Percentiles rank a stretch among this genome's conserved stretches.
Evolutionary conservation across 139 green algal genomes (phyloP).

Genomic region (Nannochloris sp.): DNA sequence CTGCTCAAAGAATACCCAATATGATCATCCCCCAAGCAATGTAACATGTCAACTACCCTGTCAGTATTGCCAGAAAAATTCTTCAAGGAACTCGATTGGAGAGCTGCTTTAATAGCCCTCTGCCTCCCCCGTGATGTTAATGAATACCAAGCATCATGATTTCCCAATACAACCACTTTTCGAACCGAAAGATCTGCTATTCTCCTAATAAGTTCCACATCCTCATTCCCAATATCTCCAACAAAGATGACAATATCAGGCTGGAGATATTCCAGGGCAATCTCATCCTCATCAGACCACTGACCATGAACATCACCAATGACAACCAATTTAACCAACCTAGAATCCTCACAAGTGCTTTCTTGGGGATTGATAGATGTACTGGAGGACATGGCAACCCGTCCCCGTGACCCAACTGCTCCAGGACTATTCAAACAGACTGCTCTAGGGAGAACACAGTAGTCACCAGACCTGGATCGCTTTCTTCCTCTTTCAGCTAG

Average conservation of each 20-base stretch:
- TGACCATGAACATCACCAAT: slow-evolving; percentile 61
- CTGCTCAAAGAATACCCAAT: slow-evolving; percentile 35
- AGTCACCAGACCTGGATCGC: too few species aligned
- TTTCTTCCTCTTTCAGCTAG: too few species aligned
- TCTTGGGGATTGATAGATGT: too few species aligned
- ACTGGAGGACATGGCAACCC: too few species aligned
- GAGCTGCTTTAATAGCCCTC: slow-evolving; percentile 1
- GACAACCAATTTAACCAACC: slow-evolving; percentile 17
- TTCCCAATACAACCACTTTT: slow-evolving; percentile 53
- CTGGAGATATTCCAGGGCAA: slow-evolving; percentile 34
- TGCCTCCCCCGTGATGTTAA: slow-evolving; percentile 14
- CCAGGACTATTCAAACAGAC: too few species aligned
- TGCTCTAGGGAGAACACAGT: too few species aligned
- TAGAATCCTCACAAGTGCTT: too few species aligned
- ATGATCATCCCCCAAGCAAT: slow-evolving; percentile 37
- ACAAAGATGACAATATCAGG: slow-evolving; percentile 51
- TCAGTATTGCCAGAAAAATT: not conserved
- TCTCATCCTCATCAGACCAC: slow-evolving; percentile 29
- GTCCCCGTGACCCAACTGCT: too few species aligned
- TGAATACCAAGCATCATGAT: slow-evolving; percentile 51
- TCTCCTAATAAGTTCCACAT: slow-evolving; percentile 36
- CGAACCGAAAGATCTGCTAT: slow-evolving; percentile 21
- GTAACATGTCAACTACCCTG: slow-evolving; percentile 20
- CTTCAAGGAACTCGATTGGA: not conserved
- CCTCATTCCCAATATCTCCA: slow-evolving; percentile 61